These are phyloP conservation scores for Aegilops tauschii DNA, from an alignment of 176 grass and related monocot genomes.

Conservation along the genomic window DNA sequence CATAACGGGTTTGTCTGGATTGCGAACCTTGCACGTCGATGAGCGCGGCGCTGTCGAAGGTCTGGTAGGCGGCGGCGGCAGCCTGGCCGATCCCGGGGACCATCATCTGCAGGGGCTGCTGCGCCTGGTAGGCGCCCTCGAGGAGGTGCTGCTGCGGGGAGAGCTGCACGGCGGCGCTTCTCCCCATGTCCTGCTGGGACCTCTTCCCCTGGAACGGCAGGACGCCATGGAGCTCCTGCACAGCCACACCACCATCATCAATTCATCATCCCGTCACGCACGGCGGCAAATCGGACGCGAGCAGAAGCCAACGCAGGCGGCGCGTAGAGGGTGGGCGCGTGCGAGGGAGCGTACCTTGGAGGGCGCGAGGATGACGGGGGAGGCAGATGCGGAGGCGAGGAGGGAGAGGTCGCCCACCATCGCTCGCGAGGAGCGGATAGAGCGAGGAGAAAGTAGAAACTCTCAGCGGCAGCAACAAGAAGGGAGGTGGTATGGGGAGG, in stretches of 20 bases:
- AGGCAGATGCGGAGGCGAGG: constrained; percentile 35
- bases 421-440: constrained; percentile 2
- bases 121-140: constrained; percentile 20
- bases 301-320: no score
- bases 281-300: neutral
- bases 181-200: constrained; percentile 26
- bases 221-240: constrained; percentile 46
- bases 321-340: no score
- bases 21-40: constrained; percentile 60
- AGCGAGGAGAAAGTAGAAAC: neutral
- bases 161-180: constrained; percentile 19
- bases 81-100: constrained; percentile 24
- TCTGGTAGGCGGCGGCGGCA: constrained; percentile 19
- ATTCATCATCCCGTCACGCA: neutral
- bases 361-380: constrained; percentile 32
- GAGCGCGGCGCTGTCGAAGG: constrained; percentile 45
- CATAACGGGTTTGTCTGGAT: neutral
- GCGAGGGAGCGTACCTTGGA: constrained; percentile 22
- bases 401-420: constrained; percentile 53
- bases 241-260: neutral
- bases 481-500: neutral
- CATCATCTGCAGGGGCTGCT: constrained; percentile 26
- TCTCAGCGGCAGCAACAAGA: no score
- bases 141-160: constrained; percentile 39
- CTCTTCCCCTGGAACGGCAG: constrained; percentile 43